Evolutionary conservation across 2,329 filamentous ascomycete genomes (phyloP).

Genomic region (Tolypocladium tropicale): DNA sequence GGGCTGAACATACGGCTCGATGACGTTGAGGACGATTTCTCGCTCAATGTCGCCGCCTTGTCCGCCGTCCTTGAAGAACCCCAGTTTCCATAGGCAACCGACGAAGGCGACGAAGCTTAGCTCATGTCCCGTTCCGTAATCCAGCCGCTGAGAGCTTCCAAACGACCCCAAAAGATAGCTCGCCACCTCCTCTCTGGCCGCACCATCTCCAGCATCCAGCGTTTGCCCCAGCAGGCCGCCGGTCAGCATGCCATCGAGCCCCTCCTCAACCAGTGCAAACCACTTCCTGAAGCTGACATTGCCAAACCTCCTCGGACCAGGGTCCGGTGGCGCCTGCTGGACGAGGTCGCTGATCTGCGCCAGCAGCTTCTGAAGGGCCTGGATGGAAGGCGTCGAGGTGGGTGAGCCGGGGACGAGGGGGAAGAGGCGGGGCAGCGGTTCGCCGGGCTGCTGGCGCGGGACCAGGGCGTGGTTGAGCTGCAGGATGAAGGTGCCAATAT

Average conservation of each 20-base stretch:
- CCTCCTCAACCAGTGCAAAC: conserved; percentile 58
- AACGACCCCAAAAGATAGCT: conserved; percentile 78
- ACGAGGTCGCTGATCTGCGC: conserved; percentile 55
- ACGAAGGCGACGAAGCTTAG: conserved; percentile 90
- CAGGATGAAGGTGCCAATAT: conserved; percentile 78
- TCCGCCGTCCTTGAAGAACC: conserved; percentile 55
- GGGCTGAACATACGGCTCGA: conserved; percentile 57
- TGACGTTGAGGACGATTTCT: conserved; percentile 67
- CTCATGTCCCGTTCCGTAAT: conserved; percentile 96
- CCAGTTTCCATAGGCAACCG: conserved; percentile 82
- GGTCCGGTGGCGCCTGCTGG: conserved; percentile 71
- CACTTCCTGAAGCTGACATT: conserved; percentile 86
- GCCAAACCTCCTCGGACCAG: conserved; percentile 80
- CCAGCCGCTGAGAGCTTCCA: conserved; percentile 78
- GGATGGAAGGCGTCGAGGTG: conserved; percentile 42
- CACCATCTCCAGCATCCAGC: conserved; percentile 21
- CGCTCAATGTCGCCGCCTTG: conserved; percentile 54
- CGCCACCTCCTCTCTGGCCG: conserved; percentile 56
- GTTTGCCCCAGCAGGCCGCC: conserved; percentile 18
- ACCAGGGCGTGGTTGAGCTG: conserved; percentile 86
- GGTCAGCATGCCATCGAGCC: conserved; percentile 29
- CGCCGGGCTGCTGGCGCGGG: conserved; percentile 44
- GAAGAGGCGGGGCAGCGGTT: conserved; percentile 27
- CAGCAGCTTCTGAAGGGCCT: conserved; percentile 56
- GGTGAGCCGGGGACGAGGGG: conserved; percentile 26